A percentile compares a stretch with the other conserved stretches of the same genome.
phyloP scores from a whole-genome alignment of 768 basidiomycete genomes.

The Rhodotorula diobovata region DNA sequence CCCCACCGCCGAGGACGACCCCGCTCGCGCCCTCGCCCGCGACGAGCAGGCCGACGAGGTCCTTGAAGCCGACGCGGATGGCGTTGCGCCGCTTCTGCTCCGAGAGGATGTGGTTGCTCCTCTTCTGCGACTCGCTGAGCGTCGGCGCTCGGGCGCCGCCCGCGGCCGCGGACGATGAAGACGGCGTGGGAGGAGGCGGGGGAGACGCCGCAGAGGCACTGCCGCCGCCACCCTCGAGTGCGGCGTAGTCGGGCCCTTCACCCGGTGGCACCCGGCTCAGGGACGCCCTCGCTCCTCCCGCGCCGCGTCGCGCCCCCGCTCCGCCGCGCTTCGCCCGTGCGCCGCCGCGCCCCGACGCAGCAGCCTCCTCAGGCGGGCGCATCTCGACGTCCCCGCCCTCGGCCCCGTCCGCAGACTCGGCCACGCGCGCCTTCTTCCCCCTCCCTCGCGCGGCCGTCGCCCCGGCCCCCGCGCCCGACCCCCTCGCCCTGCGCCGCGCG shows the following conservation, averaged over 20 bases:
- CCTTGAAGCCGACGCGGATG: slow-evolving; percentile 82
- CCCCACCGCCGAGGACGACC: slow-evolving; percentile 22
- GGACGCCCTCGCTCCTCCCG: background rate
- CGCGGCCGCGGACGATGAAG: slow-evolving; percentile 27
- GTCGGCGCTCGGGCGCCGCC: background rate
- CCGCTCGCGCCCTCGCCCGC: slow-evolving; percentile 60
- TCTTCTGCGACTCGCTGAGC: slow-evolving; percentile 76
- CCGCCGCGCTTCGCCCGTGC: background rate
- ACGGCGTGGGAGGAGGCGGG: background rate
- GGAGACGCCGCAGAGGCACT: too few species aligned
- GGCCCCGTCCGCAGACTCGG: background rate
- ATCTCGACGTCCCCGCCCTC: background rate
- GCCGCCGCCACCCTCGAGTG: too few species aligned
- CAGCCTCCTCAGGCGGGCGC: background rate
- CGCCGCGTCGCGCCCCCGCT: too few species aligned
- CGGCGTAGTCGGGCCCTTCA: too few species aligned
- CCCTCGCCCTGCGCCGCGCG: background rate
- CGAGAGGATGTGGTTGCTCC: slow-evolving; percentile 90
- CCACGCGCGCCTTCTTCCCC: background rate
- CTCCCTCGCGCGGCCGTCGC: background rate
- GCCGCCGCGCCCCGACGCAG: background rate
- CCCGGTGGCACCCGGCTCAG: background rate
- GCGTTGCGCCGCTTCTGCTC: slow-evolving; percentile 90
- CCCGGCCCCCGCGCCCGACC: background rate
- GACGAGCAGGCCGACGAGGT: slow-evolving; percentile 69